These are phyloP conservation scores for Phytophthora sojae DNA, from an alignment of 352 stramenopile species.

Conservation along the genomic window DNA sequence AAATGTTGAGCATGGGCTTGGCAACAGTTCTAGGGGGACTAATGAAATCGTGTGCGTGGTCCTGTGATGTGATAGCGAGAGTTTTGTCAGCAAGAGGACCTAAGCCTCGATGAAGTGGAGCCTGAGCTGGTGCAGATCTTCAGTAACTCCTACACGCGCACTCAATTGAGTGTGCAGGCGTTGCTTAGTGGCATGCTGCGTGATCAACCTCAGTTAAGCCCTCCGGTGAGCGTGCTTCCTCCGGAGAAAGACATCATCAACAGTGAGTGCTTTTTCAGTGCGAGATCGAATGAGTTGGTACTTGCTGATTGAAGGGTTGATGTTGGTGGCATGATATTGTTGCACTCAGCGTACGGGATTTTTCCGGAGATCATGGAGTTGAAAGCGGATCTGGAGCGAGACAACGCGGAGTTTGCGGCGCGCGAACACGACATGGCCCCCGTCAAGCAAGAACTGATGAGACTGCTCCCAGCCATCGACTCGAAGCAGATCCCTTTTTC, in stretches of 20 bases:
- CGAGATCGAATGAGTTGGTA: background rate
- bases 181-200: slow-evolving; percentile 61
- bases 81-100: slow-evolving; percentile 51
- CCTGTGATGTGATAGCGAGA: slow-evolving; percentile 30
- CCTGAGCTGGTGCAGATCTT: slow-evolving; percentile 60
- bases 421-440: slow-evolving; percentile 64
- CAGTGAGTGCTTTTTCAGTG: slow-evolving; percentile 46
- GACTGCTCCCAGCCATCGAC: slow-evolving; percentile 59
- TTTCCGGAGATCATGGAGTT: slow-evolving; percentile 72
- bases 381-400: slow-evolving; percentile 56
- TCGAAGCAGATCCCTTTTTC: slow-evolving; percentile 51
- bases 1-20: background rate
- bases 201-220: slow-evolving; percentile 42
- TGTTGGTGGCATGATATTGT: slow-evolving; percentile 1
- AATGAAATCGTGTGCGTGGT: slow-evolving; percentile 2
- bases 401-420: slow-evolving; percentile 54
- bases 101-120: slow-evolving; percentile 48
- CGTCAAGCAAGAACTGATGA: slow-evolving; percentile 62
- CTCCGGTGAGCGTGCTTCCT: slow-evolving; percentile 64
- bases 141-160: slow-evolving; percentile 79
- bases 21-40: background rate
- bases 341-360: slow-evolving; percentile 57
- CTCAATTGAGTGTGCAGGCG: slow-evolving; percentile 79
- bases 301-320: slow-evolving; percentile 4
- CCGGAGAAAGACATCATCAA: slow-evolving; percentile 82